These are phyloP conservation scores for Trametes cinnabarina DNA, from an alignment of 768 basidiomycete genomes.

Conservation along the genomic window DNA sequence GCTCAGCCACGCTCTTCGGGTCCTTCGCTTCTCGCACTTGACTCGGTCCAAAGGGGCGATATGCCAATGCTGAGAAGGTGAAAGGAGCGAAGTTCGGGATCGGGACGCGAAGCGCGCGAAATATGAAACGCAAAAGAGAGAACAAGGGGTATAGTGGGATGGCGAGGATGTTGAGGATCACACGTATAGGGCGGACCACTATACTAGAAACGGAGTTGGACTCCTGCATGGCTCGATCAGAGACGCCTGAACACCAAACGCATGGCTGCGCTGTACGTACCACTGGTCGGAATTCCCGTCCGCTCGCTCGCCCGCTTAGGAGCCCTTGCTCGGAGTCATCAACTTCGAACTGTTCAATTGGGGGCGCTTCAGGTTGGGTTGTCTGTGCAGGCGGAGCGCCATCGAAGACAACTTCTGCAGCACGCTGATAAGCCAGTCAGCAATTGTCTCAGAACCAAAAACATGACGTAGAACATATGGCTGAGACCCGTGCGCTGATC, in stretches of 20 bases:
- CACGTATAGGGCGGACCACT: slow-evolving; percentile 31
- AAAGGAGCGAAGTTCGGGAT: slow-evolving; percentile 47
- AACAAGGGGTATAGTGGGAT: slow-evolving; percentile 61
- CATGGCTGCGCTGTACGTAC: not conserved
- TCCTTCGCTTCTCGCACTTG: slow-evolving; percentile 20
- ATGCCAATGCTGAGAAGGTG: slow-evolving; percentile 49
- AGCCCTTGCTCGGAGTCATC: slow-evolving; percentile 50
- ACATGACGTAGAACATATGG: too few species aligned
- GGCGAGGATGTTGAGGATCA: slow-evolving; percentile 49
- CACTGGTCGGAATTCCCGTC: slow-evolving; percentile 25
- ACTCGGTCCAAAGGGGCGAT: slow-evolving; percentile 33
- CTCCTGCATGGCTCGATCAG: slow-evolving; percentile 14
- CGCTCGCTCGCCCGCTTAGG: slow-evolving; percentile 16
- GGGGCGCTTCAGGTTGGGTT: slow-evolving; percentile 16
- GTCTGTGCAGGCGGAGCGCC: slow-evolving; percentile 20
- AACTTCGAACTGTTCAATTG: slow-evolving; percentile 44
- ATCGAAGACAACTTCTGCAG: slow-evolving; percentile 60
- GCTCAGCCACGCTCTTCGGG: slow-evolving; percentile 51
- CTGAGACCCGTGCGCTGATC: too few species aligned
- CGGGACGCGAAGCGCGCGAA: slow-evolving; percentile 66
- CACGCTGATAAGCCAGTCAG: slow-evolving; percentile 38
- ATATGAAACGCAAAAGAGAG: slow-evolving; percentile 60
- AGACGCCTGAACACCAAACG: not conserved
- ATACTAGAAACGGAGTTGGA: slow-evolving; percentile 14
- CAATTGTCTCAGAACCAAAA: not conserved